Evolutionary conservation across 495 filamentous ascomycete species (phyloP).

Genomic region (Xylaria castorea): DNA sequence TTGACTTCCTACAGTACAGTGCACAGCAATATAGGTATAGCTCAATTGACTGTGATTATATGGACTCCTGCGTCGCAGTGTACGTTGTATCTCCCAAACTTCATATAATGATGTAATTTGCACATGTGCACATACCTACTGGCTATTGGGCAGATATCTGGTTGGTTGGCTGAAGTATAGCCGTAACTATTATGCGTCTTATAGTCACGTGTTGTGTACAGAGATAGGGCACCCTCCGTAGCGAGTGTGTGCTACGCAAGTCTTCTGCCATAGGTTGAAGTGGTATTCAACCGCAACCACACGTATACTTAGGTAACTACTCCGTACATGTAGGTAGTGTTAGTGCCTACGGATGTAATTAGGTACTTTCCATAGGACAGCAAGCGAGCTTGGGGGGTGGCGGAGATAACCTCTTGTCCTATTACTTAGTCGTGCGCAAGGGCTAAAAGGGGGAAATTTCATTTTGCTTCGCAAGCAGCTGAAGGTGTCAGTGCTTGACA

Average conservation of each 20-base stretch:
- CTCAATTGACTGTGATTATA: background rate
- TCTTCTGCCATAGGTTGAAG: background rate
- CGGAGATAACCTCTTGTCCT: conserved; percentile 2
- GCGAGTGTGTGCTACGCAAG: conserved; percentile 4
- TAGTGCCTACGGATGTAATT: background rate
- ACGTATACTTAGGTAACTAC: background rate
- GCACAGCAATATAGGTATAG: background rate
- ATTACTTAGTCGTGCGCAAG: conserved; percentile 2
- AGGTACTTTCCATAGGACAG: background rate
- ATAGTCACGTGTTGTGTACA: conserved; percentile 5
- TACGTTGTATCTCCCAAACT: too few relatives aligned
- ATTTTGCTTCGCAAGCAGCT: conserved; percentile 20
- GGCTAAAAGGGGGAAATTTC: conserved; percentile 22
- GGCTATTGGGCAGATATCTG: background rate
- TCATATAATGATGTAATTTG: background rate
- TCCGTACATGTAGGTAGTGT: background rate
- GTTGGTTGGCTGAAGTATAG: background rate
- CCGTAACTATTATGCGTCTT: background rate
- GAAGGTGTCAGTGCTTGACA: background rate
- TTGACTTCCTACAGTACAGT: too few relatives aligned
- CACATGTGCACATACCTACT: background rate
- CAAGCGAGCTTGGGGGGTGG: background rate
- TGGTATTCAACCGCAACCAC: background rate
- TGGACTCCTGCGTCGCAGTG: background rate
- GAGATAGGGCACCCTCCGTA: background rate